Evolutionary conservation across 1,284 basidiomycete genomes (phyloP).

Genomic region (Boletus hoseneyae): DNA sequence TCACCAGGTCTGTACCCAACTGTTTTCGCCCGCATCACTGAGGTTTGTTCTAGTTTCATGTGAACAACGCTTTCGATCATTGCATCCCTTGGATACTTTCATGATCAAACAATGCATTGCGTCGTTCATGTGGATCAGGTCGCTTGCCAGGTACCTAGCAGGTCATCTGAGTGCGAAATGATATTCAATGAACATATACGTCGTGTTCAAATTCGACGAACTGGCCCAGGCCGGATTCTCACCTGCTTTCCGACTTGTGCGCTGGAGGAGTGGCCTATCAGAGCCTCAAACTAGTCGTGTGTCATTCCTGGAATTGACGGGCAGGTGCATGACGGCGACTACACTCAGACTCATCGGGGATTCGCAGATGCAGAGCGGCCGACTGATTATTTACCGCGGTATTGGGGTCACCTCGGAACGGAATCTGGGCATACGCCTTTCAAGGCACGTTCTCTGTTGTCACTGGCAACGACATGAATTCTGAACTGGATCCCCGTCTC

Average conservation of each 20-base stretch:
- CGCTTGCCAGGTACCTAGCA: slow-evolving; percentile 10
- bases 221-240: slow-evolving; percentile 15
- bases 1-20: slow-evolving; percentile 16
- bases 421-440: slow-evolving; percentile 7
- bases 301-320: slow-evolving; percentile 8
- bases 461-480: slow-evolving; percentile 23
- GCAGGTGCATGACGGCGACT: slow-evolving; percentile 21
- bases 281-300: slow-evolving; percentile 9
- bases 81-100: slow-evolving; percentile 1
- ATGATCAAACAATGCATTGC: slow-evolving; percentile 5
- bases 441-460: slow-evolving; percentile 25
- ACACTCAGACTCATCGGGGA: slow-evolving; percentile 20
- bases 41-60: slow-evolving; percentile 7
- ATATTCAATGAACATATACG: neutral
- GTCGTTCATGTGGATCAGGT: slow-evolving; percentile 26
- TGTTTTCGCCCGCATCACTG: slow-evolving; percentile 1
- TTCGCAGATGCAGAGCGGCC: slow-evolving; percentile 19
- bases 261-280: slow-evolving; percentile 1
- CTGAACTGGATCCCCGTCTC: slow-evolving; percentile 25
- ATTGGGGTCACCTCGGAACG: slow-evolving; percentile 11
- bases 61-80: slow-evolving; percentile 8
- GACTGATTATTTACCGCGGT: slow-evolving; percentile 18
- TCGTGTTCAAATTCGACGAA: neutral
- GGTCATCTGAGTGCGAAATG: slow-evolving; percentile 1
- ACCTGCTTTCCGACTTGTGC: neutral